Evolutionary conservation across 345 rosid species (phyloP), one percentile per base, ranked within the genome.

Genomic region (Alliaria petiolata): DNA sequence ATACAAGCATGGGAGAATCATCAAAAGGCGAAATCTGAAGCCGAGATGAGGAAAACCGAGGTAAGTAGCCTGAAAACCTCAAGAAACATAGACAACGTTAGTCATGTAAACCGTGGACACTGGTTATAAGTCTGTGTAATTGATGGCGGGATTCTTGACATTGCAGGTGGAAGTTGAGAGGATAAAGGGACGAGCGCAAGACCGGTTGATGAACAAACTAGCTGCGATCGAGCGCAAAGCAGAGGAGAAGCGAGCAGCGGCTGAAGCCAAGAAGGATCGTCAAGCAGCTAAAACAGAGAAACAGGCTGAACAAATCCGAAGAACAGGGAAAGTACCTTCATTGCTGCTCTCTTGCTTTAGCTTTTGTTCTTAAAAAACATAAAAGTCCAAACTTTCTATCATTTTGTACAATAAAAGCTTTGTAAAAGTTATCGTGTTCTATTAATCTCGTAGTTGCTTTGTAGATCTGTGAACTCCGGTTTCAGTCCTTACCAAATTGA

Each of bases 1-100:
- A 90, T 92, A 79, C 83, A 87, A 82, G 96, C 88, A 5, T 92
- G 98, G 98, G 96, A 89, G 81, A 92, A 85, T 83, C 98, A 89
- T 73, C 86, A 89, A 42, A 84, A 86, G 72, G 95, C 92, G 28
- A 89, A 85, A 85, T 74, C 80, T 25, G 95, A 92, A 79, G 92
- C 98, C 1, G 96, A 87, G 74, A 84, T 87, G 86, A 87, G 85
- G 78, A 91, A 80, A 78, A 84, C 81, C 6, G 96, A 92, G 95
- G 98, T 89, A 80, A 44, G 38, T 45, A 9, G 26, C 14, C 19
- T 16, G 19, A 28, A 26, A 34, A 47, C 56, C 15, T 56, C 57
- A n/a, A 42, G 45, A 43, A 49, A 33, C 42, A 11, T 35, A 17
- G 42, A 34, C 43, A 34, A 5, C 22, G 45, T 40, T 40, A 40